These are phyloP conservation scores for Malus orientalis DNA, from an alignment of 306 rosid species.

Conservation along the genomic window DNA sequence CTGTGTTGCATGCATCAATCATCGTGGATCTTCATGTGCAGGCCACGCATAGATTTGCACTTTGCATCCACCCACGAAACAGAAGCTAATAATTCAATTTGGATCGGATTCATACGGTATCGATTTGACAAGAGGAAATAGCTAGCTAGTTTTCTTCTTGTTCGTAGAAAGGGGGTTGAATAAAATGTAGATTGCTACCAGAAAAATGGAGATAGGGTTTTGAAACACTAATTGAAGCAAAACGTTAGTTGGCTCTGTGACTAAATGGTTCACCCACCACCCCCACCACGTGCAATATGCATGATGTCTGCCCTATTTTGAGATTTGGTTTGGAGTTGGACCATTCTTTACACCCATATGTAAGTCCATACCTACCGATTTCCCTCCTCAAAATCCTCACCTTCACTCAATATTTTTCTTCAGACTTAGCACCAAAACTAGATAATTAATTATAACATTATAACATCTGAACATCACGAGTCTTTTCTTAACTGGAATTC, in stretches of 20 bases:
- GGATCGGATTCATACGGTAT: too few relatives aligned
- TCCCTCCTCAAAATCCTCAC: not conserved
- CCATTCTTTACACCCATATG: not conserved
- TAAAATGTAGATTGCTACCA: not conserved
- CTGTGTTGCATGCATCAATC: not conserved
- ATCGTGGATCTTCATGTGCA: not conserved
- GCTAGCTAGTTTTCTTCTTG: not conserved
- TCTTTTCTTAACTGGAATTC: too few relatives aligned
- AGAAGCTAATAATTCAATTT: too few relatives aligned
- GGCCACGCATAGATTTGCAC: too few relatives aligned
- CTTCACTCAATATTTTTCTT: not conserved
- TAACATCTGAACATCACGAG: too few relatives aligned
- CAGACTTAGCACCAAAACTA: not conserved
- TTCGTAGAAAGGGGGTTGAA: not conserved
- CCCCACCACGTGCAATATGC: constrained; percentile 34
- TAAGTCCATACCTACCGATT: not conserved
- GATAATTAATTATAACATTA: not conserved
- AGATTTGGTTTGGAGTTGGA: not conserved
- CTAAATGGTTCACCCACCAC: not conserved
- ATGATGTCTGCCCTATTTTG: not conserved
- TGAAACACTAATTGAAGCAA: constrained; percentile 13
- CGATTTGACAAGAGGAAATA: not conserved
- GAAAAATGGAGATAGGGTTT: not conserved
- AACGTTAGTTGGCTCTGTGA: constrained; percentile 7
- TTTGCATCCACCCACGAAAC: too few relatives aligned